Evolutionary conservation across 1,284 basidiomycete genomes (phyloP).

Genomic region (Boletus smithii): DNA sequence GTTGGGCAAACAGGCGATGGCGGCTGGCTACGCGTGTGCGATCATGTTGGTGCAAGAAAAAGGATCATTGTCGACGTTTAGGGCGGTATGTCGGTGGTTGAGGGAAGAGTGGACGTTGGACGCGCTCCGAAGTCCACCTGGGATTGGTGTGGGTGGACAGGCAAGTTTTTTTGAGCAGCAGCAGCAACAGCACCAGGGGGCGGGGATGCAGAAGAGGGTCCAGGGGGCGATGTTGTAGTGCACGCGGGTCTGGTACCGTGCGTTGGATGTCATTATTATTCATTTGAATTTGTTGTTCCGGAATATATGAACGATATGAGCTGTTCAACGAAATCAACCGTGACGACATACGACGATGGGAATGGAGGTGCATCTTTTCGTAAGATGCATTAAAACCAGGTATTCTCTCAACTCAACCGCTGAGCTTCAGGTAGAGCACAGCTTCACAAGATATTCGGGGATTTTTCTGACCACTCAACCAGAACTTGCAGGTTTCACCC

Average conservation of each 20-base stretch:
- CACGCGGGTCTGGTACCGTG: slow-evolving; percentile 11
- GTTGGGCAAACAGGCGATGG: slow-evolving; percentile 21
- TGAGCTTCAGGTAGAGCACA: no score
- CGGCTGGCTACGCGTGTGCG: slow-evolving; percentile 33
- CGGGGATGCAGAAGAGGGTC: slow-evolving; percentile 10
- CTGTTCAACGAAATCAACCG: no score
- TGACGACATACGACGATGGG: no score
- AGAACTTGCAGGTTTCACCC: no score
- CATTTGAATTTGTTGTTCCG: no score
- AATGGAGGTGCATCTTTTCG: no score
- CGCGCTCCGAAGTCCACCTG: slow-evolving; percentile 25
- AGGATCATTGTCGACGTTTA: slow-evolving; percentile 81
- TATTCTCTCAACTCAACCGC: no score
- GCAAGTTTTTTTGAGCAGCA: slow-evolving; percentile 23
- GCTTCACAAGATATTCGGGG: no score
- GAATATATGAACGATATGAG: background rate
- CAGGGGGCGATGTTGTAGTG: slow-evolving; percentile 15
- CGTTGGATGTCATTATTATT: background rate
- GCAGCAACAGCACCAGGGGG: slow-evolving; percentile 15
- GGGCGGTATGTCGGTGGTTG: slow-evolving; percentile 66
- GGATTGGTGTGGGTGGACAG: slow-evolving; percentile 9
- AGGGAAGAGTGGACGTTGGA: slow-evolving; percentile 62
- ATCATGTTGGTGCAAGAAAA: slow-evolving; percentile 84
- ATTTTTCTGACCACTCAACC: no score
- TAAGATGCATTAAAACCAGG: no score